Evolutionary conservation across 805 yeast genomes (phyloP).

Genomic region (Saccharomycopsis oosterbeekiorum): DNA sequence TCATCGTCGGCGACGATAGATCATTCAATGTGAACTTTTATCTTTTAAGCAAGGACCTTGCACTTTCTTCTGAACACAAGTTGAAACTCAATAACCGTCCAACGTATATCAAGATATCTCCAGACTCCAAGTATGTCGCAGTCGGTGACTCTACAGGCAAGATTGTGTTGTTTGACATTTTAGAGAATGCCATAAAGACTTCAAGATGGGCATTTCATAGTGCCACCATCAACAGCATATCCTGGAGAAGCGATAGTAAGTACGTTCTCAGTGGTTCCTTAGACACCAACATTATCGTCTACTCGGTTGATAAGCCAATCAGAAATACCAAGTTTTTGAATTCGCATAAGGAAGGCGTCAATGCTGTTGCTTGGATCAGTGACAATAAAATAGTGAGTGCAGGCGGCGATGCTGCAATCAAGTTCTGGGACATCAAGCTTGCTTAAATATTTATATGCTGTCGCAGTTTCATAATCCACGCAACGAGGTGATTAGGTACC

Average conservation of each 20-base stretch:
- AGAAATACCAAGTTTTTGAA: slow-evolving; percentile 63
- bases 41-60: slow-evolving; percentile 24
- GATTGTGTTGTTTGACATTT: slow-evolving; percentile 56
- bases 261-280: slow-evolving; percentile 70
- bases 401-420: slow-evolving; percentile 77
- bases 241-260: slow-evolving; percentile 71
- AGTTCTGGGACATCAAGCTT: slow-evolving; percentile 46
- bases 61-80: slow-evolving; percentile 20
- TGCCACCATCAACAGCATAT: slow-evolving; percentile 63
- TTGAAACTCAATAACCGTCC: slow-evolving; percentile 27
- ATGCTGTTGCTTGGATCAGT: slow-evolving; percentile 57
- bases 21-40: slow-evolving; percentile 34
- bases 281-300: slow-evolving; percentile 73
- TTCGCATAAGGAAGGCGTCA: slow-evolving; percentile 86
- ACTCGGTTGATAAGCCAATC: slow-evolving; percentile 69
- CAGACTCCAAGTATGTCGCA: slow-evolving; percentile 58
- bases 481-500: too few species aligned
- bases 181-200: slow-evolving; percentile 50
- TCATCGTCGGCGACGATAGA: slow-evolving; percentile 41
- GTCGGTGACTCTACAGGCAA: slow-evolving; percentile 86
- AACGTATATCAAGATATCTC: slow-evolving; percentile 57
- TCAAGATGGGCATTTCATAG: slow-evolving; percentile 96
- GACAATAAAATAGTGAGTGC: slow-evolving; percentile 47
- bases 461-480: slow-evolving; percentile 31
- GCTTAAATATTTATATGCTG: slow-evolving; percentile 26